phyloP scores from a whole-genome alignment of 257 asterid genomes.

The Solanum chiquidenum region DNA sequence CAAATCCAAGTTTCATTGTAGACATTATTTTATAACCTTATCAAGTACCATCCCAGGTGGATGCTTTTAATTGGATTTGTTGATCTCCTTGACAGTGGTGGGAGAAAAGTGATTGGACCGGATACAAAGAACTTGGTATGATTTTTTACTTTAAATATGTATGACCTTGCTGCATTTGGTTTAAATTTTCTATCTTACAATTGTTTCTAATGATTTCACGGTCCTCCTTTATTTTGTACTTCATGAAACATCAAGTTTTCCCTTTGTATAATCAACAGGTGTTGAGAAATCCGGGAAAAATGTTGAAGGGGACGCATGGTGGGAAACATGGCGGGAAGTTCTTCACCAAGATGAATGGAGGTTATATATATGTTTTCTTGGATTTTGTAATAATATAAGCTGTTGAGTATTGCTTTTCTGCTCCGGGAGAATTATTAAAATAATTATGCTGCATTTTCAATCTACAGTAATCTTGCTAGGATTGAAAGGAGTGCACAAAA shows the following conservation, averaged over 20 bases:
- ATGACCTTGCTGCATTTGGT: background rate
- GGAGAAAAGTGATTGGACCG: slow-evolving; percentile 99
- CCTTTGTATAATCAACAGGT: slow-evolving; percentile 29
- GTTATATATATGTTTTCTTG: slow-evolving; percentile 19
- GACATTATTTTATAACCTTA: slow-evolving; percentile 41
- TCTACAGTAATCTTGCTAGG: slow-evolving; percentile 88
- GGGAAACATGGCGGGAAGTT: slow-evolving; percentile 99
- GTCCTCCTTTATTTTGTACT: background rate
- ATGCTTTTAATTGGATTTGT: slow-evolving; percentile 95
- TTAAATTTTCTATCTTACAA: background rate
- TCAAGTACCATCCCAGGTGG: slow-evolving; percentile 87
- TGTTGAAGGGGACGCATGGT: slow-evolving; percentile 96
- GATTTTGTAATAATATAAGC: background rate
- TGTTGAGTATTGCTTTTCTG: background rate
- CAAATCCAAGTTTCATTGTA: background rate
- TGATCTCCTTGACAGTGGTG: slow-evolving; percentile 99
- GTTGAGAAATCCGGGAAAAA: slow-evolving; percentile 97
- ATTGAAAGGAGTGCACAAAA: slow-evolving; percentile 99
- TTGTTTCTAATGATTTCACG: background rate
- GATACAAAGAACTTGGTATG: slow-evolving; percentile 97
- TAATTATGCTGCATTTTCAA: background rate
- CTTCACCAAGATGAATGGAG: slow-evolving; percentile 99
- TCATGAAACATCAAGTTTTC: slow-evolving; percentile 11
- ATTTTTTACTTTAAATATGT: background rate
- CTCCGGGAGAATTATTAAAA: background rate